A percentile compares a stretch with the other conserved stretches of the same genome.
Conservation (phyloP, 1,284 basidiomycete genomes). For the Macrocystidia cucumis region DNA sequence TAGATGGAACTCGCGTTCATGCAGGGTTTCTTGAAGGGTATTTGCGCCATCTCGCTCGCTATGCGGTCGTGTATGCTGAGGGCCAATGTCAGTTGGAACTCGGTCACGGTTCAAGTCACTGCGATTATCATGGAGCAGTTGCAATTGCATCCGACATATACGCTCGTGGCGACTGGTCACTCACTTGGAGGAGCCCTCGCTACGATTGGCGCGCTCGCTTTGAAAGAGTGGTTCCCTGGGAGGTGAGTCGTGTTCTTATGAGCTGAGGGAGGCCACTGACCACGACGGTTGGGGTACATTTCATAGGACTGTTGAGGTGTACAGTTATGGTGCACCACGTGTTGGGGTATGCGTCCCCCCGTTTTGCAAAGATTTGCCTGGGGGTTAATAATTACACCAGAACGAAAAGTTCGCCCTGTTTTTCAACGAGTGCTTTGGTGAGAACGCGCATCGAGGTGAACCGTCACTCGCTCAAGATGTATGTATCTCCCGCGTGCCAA, state of each 20-base stretch:
- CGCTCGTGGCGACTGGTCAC: slow-evolving; percentile 38
- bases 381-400: no score
- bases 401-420: slow-evolving; percentile 35
- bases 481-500: no score
- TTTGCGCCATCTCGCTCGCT: slow-evolving; percentile 9
- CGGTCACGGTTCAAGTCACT: slow-evolving; percentile 27
- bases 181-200: slow-evolving; percentile 41
- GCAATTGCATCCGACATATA: slow-evolving; percentile 22
- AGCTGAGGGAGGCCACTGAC: neutral
- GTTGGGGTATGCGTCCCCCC: slow-evolving; percentile 33
- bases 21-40: slow-evolving; percentile 36
- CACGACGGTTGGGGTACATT: neutral
- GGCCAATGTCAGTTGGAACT: slow-evolving; percentile 33
- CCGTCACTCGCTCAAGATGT: no score
- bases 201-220: slow-evolving; percentile 30
- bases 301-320: slow-evolving; percentile 25
- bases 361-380: no score
- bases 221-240: slow-evolving; percentile 31
- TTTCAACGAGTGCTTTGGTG: slow-evolving; percentile 30
- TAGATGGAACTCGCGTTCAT: slow-evolving; percentile 33
- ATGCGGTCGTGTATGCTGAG: neutral
- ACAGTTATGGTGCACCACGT: slow-evolving; percentile 41
- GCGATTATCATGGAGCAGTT: slow-evolving; percentile 18
- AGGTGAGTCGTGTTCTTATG: slow-evolving; percentile 17
- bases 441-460: slow-evolving; percentile 27